Base-by-base conservation (phyloP, 2,329 filamentous ascomycete genomes). In the Colletotrichum sansevieriae region DNA sequence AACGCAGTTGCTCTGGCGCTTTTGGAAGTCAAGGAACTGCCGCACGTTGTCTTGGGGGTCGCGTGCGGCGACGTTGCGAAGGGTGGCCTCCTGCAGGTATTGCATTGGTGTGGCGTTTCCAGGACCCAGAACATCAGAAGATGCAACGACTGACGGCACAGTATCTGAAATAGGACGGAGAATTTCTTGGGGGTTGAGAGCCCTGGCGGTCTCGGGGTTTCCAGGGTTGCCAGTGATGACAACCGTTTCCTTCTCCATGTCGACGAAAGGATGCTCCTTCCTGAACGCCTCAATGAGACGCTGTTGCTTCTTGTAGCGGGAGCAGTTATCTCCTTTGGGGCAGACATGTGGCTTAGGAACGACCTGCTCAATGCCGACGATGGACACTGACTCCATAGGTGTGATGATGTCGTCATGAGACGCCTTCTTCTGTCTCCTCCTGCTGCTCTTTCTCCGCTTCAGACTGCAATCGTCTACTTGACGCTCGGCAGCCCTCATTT, bases 31-130 rank as follows among this genome's bases (percentile, higher is more conserved):
- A 61, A 98, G 87, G 80, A 97, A 98, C 72, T 97, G 93, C 75
- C 93, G 91, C 41, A 98, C 94, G 74, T 95, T 97, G 80, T 98
- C 95, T 78, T 97, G 95, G 6, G 95, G 92, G 76, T 98, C 94
- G 61, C 92, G 87, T 18, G 85, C 83, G 75, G 92, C 86, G 37
- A 97, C 77, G 71, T 85, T 89, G 66, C 90, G 88, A 15, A 97
- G 89, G 47, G 85, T 87, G 56, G 91, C 89, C 77, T 94, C 91
- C 74, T 94, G 91, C 43, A 98, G 87, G 71, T 90, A 88, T 67
- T 88, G 86, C 68, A 95, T 85, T 25, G 90, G 84, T 22, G 91
- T 86, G 12, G 90, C 77, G 54, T 77, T 80, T 41, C 87, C 87
- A 6, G 92, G 91, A 2, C 94, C 95, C 71, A 98, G 86, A 11